These are phyloP conservation scores for Colletotrichum shisoi DNA, from an alignment of 2,329 filamentous ascomycete genomes.

Conservation along the genomic window DNA sequence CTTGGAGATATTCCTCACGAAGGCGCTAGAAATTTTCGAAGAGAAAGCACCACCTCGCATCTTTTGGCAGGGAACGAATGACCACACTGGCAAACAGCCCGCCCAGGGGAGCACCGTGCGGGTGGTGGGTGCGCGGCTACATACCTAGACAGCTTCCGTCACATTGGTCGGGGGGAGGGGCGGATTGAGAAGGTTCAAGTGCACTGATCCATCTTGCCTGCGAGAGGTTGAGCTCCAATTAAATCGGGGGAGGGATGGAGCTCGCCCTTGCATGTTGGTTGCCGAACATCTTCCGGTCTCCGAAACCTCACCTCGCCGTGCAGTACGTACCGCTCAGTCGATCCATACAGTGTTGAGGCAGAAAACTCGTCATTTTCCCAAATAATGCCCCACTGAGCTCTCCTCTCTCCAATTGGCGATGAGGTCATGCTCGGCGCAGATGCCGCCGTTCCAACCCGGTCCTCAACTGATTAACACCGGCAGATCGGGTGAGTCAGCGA, in stretches of 20 bases:
- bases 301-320: neutral
- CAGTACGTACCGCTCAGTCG: too few relatives aligned
- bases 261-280: neutral
- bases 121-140: slow-evolving; percentile 5
- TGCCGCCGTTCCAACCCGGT: neutral
- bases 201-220: neutral
- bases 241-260: neutral
- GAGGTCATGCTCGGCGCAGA: slow-evolving; percentile 27
- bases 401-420: neutral
- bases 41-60: slow-evolving; percentile 28
- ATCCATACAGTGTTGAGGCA: neutral
- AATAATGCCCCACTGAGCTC: neutral
- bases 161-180: neutral
- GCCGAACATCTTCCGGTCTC: slow-evolving; percentile 27
- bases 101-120: neutral
- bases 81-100: too few relatives aligned
- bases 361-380: neutral
- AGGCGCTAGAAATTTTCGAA: slow-evolving; percentile 38
- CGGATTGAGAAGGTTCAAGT: neutral
- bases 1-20: slow-evolving; percentile 34
- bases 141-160: neutral
- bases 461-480: slow-evolving; percentile 14
- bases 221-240: neutral
- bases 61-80: slow-evolving; percentile 6
- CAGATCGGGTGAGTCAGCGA: slow-evolving; percentile 10